phyloP scores from a whole-genome alignment of 805 yeast species.

The Metahyphopichia silvanorum region DNA sequence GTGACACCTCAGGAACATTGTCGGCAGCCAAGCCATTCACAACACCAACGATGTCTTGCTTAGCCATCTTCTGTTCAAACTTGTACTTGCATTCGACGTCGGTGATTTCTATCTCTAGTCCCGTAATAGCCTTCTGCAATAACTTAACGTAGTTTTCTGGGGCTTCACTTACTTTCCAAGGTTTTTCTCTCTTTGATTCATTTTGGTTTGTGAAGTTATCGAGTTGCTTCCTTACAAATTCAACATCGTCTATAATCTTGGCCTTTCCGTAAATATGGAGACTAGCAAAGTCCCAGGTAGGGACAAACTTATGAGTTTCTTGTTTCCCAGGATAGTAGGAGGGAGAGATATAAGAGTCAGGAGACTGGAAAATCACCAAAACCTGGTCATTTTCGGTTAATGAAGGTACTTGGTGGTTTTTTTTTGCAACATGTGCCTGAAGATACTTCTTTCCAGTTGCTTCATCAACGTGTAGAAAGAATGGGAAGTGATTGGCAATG shows the following conservation, averaged over 20 bases:
- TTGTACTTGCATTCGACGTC: conserved; percentile 53
- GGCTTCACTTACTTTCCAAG: conserved; percentile 59
- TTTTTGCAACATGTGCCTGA: conserved; percentile 53
- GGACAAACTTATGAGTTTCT: conserved; percentile 59
- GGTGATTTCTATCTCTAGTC: conserved; percentile 50
- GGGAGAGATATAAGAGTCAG: conserved; percentile 54
- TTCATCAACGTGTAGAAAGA: conserved; percentile 35
- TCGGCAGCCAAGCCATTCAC: conserved; percentile 44
- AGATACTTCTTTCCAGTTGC: conserved; percentile 38
- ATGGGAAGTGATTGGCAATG: conserved; percentile 58
- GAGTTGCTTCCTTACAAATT: conserved; percentile 45
- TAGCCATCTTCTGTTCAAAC: conserved; percentile 49
- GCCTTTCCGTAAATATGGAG: conserved; percentile 57
- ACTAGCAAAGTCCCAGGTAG: conserved; percentile 65
- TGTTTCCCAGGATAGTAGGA: conserved; percentile 56
- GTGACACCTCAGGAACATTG: conserved; percentile 23
- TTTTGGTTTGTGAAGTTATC: conserved; percentile 43
- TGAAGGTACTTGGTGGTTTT: conserved; percentile 47
- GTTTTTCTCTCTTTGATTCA: conserved; percentile 38
- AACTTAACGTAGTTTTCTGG: conserved; percentile 45
- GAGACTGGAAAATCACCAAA: conserved; percentile 51
- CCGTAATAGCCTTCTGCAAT: conserved; percentile 50
- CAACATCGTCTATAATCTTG: conserved; percentile 39
- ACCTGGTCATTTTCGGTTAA: conserved; percentile 37
- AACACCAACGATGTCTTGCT: conserved; percentile 50